A percentile compares a stretch with the other conserved stretches of the same genome.
phyloP scores from a whole-genome alignment of 75 land plant genomes.

The Isoetes taiwanensis region DNA sequence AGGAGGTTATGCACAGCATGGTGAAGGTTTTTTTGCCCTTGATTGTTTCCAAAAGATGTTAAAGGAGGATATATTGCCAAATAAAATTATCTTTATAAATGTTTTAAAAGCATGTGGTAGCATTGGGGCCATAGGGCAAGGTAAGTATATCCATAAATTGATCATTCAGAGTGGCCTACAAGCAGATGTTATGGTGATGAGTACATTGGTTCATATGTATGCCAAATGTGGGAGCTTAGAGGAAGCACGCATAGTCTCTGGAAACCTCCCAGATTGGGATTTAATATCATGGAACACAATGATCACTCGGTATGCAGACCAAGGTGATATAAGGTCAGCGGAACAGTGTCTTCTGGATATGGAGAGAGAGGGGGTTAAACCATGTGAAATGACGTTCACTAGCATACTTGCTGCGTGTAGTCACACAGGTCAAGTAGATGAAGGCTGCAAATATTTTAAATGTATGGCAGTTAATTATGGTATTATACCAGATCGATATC shows the following conservation, averaged over 20 bases:
- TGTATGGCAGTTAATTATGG: too few species aligned
- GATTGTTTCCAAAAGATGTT: conserved; percentile 33
- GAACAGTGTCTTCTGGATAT: too few species aligned
- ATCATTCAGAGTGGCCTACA: conserved; percentile 8
- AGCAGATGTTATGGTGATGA: neutral
- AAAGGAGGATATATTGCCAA: conserved; percentile 15
- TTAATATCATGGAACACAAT: conserved; percentile 49
- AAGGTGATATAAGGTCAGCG: too few species aligned
- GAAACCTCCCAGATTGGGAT: conserved; percentile 13
- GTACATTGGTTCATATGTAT: conserved; percentile 28
- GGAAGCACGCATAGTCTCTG: conserved; percentile 21
- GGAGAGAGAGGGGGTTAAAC: too few species aligned
- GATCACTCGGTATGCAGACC: conserved; percentile 45
- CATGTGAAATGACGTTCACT: too few species aligned
- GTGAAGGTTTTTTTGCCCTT: conserved; percentile 30
- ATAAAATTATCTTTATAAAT: conserved; percentile 47
- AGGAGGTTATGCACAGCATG: conserved; percentile 39
- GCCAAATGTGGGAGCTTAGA: conserved; percentile 19
- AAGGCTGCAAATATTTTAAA: too few species aligned
- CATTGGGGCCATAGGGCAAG: conserved; percentile 17
- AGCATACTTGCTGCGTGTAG: too few species aligned
- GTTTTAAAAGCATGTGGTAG: conserved; percentile 50
- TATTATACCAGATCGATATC: too few species aligned
- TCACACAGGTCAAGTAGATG: too few species aligned
- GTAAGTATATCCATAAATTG: neutral